Evolutionary conservation across 2,329 filamentous ascomycete genomes (phyloP).

Genomic region (Kalmusia sp.): DNA sequence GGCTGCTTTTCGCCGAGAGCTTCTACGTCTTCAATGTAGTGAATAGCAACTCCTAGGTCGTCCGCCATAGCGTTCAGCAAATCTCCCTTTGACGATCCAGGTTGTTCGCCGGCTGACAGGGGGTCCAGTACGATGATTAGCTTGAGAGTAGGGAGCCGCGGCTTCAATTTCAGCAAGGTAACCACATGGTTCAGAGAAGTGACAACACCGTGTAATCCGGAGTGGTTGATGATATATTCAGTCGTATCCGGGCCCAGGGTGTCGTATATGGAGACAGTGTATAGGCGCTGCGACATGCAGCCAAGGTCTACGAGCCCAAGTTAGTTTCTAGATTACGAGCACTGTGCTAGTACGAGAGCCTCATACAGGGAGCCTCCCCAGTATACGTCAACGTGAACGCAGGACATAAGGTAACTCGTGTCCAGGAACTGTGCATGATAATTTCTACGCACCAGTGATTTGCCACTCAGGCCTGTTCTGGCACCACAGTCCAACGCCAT

Average conservation of each 20-base stretch:
- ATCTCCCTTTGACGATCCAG: conserved; percentile 78
- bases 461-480: conserved; percentile 91
- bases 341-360: neutral
- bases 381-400: neutral
- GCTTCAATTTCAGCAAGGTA: conserved; percentile 78
- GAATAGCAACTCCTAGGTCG: conserved; percentile 77
- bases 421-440: neutral
- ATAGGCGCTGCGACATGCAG: conserved; percentile 85
- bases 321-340: conserved; percentile 12
- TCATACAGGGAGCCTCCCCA: neutral
- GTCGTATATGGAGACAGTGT: conserved; percentile 93
- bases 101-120: conserved; percentile 78
- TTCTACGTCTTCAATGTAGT: conserved; percentile 83
- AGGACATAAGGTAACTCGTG: neutral
- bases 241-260: conserved; percentile 90
- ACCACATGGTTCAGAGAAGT: conserved; percentile 83
- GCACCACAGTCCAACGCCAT: conserved; percentile 83
- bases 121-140: conserved; percentile 87
- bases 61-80: conserved; percentile 78
- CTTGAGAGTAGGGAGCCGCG: conserved; percentile 81
- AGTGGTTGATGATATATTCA: conserved; percentile 95
- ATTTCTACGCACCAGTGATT: conserved; percentile 66
- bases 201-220: conserved; percentile 75
- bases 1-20: conserved; percentile 75
- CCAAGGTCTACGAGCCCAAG: conserved; percentile 75